These are phyloP conservation scores for Jamesozyma piceae DNA, from an alignment of 805 yeast species.

Conservation along the genomic window DNA sequence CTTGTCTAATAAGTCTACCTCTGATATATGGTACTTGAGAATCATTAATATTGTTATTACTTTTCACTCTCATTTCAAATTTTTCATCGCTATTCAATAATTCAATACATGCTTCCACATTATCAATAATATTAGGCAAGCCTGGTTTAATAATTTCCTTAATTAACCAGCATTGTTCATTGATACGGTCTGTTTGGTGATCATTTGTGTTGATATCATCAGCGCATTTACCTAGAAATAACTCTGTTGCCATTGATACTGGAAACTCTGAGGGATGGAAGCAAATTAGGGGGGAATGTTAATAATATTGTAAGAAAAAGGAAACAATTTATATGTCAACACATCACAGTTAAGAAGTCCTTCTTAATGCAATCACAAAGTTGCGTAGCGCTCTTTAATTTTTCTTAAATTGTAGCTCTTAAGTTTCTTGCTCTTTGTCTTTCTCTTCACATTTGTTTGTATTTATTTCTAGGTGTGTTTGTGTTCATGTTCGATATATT, in stretches of 20 bases:
- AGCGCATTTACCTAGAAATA: conserved; percentile 26
- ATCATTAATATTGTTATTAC: conserved; percentile 3
- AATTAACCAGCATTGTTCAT: conserved; percentile 39
- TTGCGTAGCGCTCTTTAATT: too few species aligned
- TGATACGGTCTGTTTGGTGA: conserved; percentile 5
- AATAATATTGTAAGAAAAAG: background rate
- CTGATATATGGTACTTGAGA: conserved; percentile 31
- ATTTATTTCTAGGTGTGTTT: too few species aligned
- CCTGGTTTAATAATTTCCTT: conserved; percentile 39
- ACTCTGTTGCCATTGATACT: conserved; percentile 28
- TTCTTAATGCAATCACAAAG: background rate
- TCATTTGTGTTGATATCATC: conserved; percentile 10
- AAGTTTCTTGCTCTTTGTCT: too few species aligned
- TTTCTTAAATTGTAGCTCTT: too few species aligned
- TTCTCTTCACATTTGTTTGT: too few species aligned
- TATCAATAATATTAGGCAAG: conserved; percentile 39
- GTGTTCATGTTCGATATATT: too few species aligned
- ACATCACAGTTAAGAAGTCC: background rate
- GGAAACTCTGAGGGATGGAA: background rate
- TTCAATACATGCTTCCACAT: conserved; percentile 34
- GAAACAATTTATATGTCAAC: background rate
- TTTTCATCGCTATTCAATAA: conserved; percentile 33
- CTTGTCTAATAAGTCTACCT: conserved; percentile 51
- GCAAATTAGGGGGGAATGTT: background rate
- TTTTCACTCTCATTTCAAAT: conserved; percentile 45